Conservation (phyloP, 768 basidiomycete species). For the Mycena albidolilacea region DNA sequence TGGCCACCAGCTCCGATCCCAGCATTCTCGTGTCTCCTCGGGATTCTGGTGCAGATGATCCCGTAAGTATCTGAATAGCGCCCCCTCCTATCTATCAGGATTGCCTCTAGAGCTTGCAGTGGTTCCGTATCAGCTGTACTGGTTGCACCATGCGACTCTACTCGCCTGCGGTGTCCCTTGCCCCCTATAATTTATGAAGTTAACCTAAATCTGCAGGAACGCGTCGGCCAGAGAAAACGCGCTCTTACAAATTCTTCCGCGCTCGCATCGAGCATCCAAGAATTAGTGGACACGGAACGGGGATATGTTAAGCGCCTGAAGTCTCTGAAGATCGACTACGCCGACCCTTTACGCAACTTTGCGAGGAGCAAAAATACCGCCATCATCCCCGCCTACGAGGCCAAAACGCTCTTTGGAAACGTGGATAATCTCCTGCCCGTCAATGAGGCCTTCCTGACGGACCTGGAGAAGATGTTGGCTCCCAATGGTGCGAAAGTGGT, state of each 20-base stretch:
- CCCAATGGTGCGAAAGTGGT: conserved; percentile 70
- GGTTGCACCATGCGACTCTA: not conserved
- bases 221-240: conserved; percentile 65
- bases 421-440: conserved; percentile 90
- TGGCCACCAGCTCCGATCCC: conserved; percentile 65
- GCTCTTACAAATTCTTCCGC: conserved; percentile 76
- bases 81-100: conserved; percentile 18
- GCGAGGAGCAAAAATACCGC: conserved; percentile 87
- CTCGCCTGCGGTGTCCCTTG: conserved; percentile 15
- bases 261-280: conserved; percentile 83
- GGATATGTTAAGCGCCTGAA: conserved; percentile 89
- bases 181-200: conserved; percentile 2
- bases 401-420: conserved; percentile 94
- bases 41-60: conserved; percentile 53
- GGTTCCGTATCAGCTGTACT: not conserved
- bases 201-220: conserved; percentile 50
- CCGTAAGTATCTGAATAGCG: conserved; percentile 55
- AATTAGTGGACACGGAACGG: conserved; percentile 90
- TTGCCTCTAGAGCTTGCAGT: conserved; percentile 17
- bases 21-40: conserved; percentile 61
- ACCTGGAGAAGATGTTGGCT: conserved; percentile 84
- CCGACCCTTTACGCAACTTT: conserved; percentile 91
- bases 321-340: conserved; percentile 90
- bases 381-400: conserved; percentile 92
- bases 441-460: conserved; percentile 89